Percentiles rank a stretch among this genome's conserved stretches.
Conservation (phyloP, 306 rosid species). For the Inga laurina region DNA sequence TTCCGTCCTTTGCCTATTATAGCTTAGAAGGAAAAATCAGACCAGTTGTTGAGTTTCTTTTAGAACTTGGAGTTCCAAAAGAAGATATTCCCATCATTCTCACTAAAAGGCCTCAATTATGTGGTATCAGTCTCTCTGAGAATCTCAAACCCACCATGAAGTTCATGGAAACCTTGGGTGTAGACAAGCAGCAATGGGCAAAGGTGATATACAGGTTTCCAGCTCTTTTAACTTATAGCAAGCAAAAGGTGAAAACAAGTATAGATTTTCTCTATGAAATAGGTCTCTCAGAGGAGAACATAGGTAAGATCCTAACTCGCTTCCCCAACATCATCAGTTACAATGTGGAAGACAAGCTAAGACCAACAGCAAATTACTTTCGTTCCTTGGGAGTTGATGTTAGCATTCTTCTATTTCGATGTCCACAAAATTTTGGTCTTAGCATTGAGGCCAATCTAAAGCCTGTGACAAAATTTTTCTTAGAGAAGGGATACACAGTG, state of each 20-base stretch:
- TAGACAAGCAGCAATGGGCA: conserved; percentile 91
- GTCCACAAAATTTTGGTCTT: conserved; percentile 80
- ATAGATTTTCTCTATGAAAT: conserved; percentile 64
- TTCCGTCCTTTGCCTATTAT: conserved; percentile 79
- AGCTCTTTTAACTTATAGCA: conserved; percentile 77
- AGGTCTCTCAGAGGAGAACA: conserved; percentile 68
- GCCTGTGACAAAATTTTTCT: conserved; percentile 77
- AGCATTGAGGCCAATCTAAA: conserved; percentile 80
- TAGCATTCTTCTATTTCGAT: conserved; percentile 59
- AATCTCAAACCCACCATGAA: conserved; percentile 86
- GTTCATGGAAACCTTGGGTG: conserved; percentile 77
- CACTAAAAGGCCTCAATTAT: conserved; percentile 84
- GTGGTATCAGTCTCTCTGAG: conserved; percentile 85
- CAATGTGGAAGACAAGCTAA: conserved; percentile 84
- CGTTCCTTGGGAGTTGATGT: conserved; percentile 82
- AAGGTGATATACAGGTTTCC: conserved; percentile 89
- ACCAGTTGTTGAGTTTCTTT: conserved; percentile 90
- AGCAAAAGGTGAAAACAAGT: conserved; percentile 64
- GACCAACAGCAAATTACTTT: conserved; percentile 80
- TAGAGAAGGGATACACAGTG: conserved; percentile 67
- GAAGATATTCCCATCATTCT: conserved; percentile 69
- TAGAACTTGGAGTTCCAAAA: conserved; percentile 80
- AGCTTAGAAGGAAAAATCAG: conserved; percentile 91
- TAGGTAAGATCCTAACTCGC: conserved; percentile 85
- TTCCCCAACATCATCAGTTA: conserved; percentile 76